Conservation (phyloP, 2,329 filamentous ascomycete species). For the Parascedosporium putredinis region DNA sequence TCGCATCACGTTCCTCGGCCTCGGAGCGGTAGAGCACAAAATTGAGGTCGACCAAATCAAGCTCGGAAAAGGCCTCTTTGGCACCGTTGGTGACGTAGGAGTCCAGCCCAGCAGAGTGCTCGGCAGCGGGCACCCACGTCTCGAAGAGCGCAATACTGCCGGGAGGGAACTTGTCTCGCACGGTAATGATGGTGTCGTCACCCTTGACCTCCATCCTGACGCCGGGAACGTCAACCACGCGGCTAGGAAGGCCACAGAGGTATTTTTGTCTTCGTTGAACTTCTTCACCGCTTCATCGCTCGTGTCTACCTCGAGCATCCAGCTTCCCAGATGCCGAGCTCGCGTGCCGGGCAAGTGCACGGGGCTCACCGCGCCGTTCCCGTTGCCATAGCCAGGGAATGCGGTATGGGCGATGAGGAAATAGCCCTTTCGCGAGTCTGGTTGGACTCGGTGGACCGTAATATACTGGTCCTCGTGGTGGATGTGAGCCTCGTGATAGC, state of each 20-base stretch:
- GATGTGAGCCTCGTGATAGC: constrained; percentile 90
- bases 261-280: constrained; percentile 58
- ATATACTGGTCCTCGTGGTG: constrained; percentile 95
- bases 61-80: constrained; percentile 63
- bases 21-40: constrained; percentile 87
- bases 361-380: constrained; percentile 68
- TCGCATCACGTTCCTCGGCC: constrained; percentile 73
- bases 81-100: constrained; percentile 77
- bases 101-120: constrained; percentile 75
- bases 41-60: constrained; percentile 77
- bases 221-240: constrained; percentile 62
- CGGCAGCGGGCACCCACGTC: constrained; percentile 84
- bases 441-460: constrained; percentile 91
- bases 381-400: constrained; percentile 80
- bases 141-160: constrained; percentile 93
- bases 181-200: constrained; percentile 67
- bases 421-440: constrained; percentile 82
- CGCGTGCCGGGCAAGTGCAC: constrained; percentile 76
- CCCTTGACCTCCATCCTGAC: constrained; percentile 62
- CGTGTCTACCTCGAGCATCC: constrained; percentile 84
- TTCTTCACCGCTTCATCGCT: constrained; percentile 56
- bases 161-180: constrained; percentile 77
- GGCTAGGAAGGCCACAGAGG: constrained; percentile 75
- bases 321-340: constrained; percentile 77
- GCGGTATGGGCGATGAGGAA: constrained; percentile 95